These are phyloP conservation scores for Gracilaria vermiculophylla DNA, from an alignment of 23 red algal genomes.

Conservation along the genomic window DNA sequence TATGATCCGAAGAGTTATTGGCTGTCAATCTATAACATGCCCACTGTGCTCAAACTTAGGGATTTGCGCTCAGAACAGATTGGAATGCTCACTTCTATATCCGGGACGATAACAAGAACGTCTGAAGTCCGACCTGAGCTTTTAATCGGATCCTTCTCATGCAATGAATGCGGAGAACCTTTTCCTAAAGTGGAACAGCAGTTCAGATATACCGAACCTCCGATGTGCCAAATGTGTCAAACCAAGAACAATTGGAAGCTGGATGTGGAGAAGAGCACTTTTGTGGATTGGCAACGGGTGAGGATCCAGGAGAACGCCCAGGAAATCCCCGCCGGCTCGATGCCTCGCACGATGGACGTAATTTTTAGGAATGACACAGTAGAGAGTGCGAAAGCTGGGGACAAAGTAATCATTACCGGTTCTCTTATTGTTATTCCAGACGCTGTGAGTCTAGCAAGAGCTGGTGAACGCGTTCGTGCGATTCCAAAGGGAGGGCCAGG, in stretches of 20 bases:
- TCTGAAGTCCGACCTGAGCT: conserved; percentile 95
- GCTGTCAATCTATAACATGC: conserved; percentile 91
- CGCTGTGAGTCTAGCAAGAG: conserved; percentile 76
- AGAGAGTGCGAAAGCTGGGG: conserved; percentile 94
- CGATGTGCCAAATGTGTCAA: conserved; percentile 78
- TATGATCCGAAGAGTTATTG: conserved; percentile 63
- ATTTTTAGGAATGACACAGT: conserved; percentile 97
- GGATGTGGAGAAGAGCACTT: conserved; percentile 73
- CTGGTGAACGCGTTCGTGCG: conserved; percentile 89
- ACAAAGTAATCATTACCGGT: conserved; percentile 86
- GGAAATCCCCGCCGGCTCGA: conserved; percentile 97
- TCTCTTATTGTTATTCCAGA: conserved; percentile 96
- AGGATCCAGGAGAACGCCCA: conserved; percentile 89
- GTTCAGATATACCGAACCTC: conserved; percentile 95
- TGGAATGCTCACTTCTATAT: conserved; percentile 77
- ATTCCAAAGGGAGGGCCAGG: conserved; percentile 36
- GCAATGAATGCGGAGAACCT: conserved; percentile 79
- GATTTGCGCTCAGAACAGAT: conserved; percentile 88
- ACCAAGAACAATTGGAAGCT: conserved; percentile 92
- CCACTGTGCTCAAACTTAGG: conserved; percentile 80
- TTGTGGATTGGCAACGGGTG: conserved; percentile 96
- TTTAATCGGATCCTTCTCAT: conserved; percentile 77
- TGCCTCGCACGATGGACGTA: conserved; percentile 97
- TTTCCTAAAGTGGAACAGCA: conserved; percentile 91
- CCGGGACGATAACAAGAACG: conserved; percentile 92